Conservation (phyloP, 768 basidiomycete genomes). For the Boletus rubescentipes region DNA sequence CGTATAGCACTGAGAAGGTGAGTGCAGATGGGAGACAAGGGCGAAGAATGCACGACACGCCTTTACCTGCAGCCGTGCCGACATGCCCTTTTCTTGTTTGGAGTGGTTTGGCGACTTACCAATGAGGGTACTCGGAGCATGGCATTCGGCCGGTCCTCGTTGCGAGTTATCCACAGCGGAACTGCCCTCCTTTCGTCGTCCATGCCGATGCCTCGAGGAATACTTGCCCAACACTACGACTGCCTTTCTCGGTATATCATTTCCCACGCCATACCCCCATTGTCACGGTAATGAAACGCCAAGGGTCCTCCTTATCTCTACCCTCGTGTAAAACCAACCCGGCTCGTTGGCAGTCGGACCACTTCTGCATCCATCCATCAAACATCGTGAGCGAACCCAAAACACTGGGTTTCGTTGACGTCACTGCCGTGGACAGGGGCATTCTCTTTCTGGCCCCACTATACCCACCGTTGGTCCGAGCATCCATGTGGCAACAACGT, state of each 20-base stretch:
- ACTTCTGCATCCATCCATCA: neutral
- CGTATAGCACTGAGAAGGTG: conserved; percentile 35
- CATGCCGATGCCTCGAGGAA: conserved; percentile 34
- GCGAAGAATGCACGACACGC: conserved; percentile 37
- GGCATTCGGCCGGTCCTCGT: conserved; percentile 25
- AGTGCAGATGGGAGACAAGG: conserved; percentile 38
- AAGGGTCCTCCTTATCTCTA: conserved; percentile 5
- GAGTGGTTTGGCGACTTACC: conserved; percentile 26
- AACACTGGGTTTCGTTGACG: conserved; percentile 4
- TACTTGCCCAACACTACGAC: conserved; percentile 20
- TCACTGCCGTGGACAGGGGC: conserved; percentile 8
- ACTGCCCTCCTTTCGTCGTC: conserved; percentile 16
- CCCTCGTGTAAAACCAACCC: conserved; percentile 1
- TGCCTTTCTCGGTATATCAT: conserved; percentile 14
- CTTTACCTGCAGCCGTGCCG: conserved; percentile 35
- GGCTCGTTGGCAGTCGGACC: neutral
- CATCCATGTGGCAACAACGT: neutral
- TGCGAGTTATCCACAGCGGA: conserved; percentile 24
- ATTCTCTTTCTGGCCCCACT: conserved; percentile 15
- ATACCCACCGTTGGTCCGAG: conserved; percentile 25
- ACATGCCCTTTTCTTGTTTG: conserved; percentile 35
- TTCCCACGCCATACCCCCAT: conserved; percentile 22
- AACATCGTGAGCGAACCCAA: neutral
- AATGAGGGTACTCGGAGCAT: conserved; percentile 20
- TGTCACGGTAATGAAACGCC: conserved; percentile 24